phyloP scores from a whole-genome alignment of 257 asterid genomes.

The Lycium ferocissimum region DNA sequence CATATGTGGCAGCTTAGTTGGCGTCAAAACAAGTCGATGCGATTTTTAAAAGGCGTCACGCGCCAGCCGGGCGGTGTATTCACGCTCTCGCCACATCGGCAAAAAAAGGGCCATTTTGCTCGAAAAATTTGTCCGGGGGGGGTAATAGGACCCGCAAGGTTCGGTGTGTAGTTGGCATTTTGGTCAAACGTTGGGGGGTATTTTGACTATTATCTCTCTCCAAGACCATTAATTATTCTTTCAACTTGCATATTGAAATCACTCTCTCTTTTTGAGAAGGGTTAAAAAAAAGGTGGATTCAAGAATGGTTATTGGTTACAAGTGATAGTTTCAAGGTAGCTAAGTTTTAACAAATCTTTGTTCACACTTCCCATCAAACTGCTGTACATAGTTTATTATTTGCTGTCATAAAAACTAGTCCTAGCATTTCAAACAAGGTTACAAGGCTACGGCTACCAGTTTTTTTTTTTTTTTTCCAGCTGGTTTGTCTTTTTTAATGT shows the following conservation, averaged over 20 bases:
- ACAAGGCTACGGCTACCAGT: neutral
- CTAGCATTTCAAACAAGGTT: neutral
- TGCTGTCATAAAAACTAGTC: neutral
- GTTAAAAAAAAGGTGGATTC: neutral
- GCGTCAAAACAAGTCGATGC: no score
- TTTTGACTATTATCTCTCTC: no score
- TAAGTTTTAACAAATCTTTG: neutral
- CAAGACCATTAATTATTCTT: conserved; percentile 11
- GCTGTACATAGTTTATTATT: no score
- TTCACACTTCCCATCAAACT: conserved; percentile 22
- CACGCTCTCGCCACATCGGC: no score
- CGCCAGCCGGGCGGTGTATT: no score
- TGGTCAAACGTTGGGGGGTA: no score
- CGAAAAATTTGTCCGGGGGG: no score
- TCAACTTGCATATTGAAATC: neutral
- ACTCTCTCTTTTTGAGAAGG: neutral
- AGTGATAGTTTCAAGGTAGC: neutral
- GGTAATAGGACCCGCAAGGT: no score
- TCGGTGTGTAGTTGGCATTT: no score
- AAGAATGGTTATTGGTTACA: neutral
- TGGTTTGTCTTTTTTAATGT: neutral
- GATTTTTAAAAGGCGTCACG: no score
- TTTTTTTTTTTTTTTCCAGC: neutral
- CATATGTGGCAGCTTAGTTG: no score
- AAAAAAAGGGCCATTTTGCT: no score